These are phyloP conservation scores for Pseudognaphalium luteoalbum DNA, from an alignment of 129 eudicot species.

Conservation along the genomic window DNA sequence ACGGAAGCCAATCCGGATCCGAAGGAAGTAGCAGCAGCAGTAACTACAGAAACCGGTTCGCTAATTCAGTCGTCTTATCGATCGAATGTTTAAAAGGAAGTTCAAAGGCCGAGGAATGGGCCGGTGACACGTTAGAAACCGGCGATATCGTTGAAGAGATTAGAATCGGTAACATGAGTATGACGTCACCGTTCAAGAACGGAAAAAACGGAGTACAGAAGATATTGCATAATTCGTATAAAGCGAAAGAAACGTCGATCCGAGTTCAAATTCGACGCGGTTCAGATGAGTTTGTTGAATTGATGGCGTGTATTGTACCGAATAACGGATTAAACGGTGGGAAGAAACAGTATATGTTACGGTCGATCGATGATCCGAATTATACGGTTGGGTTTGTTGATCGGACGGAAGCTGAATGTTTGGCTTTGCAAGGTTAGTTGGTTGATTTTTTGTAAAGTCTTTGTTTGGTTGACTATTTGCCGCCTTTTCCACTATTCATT, in stretches of 20 bases:
- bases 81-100: constrained; percentile 76
- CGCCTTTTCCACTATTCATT: not conserved
- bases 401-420: constrained; percentile 83
- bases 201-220: constrained; percentile 72
- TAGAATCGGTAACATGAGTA: constrained; percentile 45
- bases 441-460: not conserved
- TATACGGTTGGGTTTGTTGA: constrained; percentile 84
- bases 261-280: constrained; percentile 69
- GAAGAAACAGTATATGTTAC: constrained; percentile 65
- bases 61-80: constrained; percentile 42
- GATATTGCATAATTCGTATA: constrained; percentile 52
- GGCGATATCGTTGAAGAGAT: constrained; percentile 87
- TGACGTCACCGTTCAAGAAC: constrained; percentile 68
- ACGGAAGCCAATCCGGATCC: constrained; percentile 34
- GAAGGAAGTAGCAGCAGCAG: not conserved
- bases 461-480: constrained; percentile 30
- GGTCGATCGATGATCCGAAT: constrained; percentile 86
- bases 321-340: constrained; percentile 42
- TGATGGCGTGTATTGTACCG: constrained; percentile 84
- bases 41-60: not conserved
- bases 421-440: constrained; percentile 70
- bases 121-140: constrained; percentile 66
- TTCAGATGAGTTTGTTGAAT: constrained; percentile 54
- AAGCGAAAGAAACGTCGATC: constrained; percentile 64
- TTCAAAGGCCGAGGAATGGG: constrained; percentile 87